Evolutionary conservation across 1,284 basidiomycete species (phyloP).

Genomic region (Irpex lacteus): DNA sequence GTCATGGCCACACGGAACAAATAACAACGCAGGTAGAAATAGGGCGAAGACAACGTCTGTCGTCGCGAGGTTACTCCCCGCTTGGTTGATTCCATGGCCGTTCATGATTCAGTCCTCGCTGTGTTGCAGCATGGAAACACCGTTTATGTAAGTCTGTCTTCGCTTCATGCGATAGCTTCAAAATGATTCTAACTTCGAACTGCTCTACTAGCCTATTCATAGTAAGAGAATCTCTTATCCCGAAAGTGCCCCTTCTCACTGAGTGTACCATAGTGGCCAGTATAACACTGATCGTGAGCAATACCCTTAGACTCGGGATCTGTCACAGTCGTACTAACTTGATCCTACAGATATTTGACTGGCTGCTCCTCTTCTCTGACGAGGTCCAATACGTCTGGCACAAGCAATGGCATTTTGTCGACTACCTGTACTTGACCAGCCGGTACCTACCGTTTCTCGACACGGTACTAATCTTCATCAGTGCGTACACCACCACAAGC

Average conservation of each 20-base stretch:
- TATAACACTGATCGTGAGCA: not conserved
- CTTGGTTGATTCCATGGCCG: not conserved
- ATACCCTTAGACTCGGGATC: not conserved
- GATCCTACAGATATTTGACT: not conserved
- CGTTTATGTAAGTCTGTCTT: not conserved
- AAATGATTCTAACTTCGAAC: too few species aligned
- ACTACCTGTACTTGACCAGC: conserved; percentile 24
- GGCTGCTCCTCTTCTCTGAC: conserved; percentile 6
- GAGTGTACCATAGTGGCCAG: not conserved
- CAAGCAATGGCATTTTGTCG: conserved; percentile 24
- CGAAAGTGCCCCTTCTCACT: not conserved
- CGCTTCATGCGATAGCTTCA: not conserved
- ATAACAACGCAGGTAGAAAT: too few species aligned
- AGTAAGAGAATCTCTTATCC: not conserved
- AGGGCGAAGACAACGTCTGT: not conserved
- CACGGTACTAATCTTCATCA: not conserved
- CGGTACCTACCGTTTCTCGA: conserved; percentile 28
- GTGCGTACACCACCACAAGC: not conserved
- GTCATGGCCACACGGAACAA: too few species aligned
- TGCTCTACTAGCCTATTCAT: not conserved
- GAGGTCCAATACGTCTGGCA: conserved; percentile 14
- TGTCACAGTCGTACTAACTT: not conserved
- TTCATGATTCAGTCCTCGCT: not conserved
- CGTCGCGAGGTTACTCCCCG: not conserved
- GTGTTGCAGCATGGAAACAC: not conserved